Percentiles rank a stretch among this genome's conserved stretches.
Evolutionary conservation across 148 eudicot genomes (phyloP).

Genomic region (Rhododendron kiyosumense): DNA sequence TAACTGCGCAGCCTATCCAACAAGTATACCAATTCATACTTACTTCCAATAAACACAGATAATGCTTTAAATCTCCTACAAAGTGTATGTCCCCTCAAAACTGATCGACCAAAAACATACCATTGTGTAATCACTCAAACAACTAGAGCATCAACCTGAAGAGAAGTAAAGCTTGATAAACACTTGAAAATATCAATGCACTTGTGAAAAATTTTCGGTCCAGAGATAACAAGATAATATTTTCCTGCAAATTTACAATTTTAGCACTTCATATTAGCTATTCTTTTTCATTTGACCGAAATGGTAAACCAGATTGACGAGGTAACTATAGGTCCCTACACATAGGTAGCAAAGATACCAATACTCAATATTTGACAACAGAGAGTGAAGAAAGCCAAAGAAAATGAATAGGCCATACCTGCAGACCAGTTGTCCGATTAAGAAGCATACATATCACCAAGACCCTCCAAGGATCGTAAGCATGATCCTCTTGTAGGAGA

Average conservation of each 20-base stretch:
- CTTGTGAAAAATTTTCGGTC: not conserved
- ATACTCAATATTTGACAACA: not conserved
- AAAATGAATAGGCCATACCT: slow-evolving; percentile 40
- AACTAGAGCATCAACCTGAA: not conserved
- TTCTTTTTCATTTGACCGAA: not conserved
- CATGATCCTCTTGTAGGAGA: slow-evolving; percentile 83
- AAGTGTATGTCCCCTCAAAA: not conserved
- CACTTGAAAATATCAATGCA: not conserved
- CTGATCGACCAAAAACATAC: not conserved
- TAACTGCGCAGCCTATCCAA: not conserved
- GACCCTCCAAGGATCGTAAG: slow-evolving; percentile 88
- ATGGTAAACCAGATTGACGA: not conserved
- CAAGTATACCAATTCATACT: not conserved
- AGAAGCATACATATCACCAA: slow-evolving; percentile 85
- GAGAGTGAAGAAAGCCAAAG: not conserved
- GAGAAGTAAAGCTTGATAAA: not conserved
- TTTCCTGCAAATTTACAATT: not conserved
- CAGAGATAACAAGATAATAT: not conserved
- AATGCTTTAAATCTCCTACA: not conserved
- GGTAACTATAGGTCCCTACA: not conserved
- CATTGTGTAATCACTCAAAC: not conserved
- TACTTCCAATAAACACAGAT: not conserved
- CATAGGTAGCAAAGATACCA: not conserved
- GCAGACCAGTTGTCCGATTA: slow-evolving; percentile 65
- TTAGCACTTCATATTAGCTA: not conserved